Evolutionary conservation across 2,329 filamentous ascomycete species (phyloP).

Genomic region (Colletotrichum spinosum): DNA sequence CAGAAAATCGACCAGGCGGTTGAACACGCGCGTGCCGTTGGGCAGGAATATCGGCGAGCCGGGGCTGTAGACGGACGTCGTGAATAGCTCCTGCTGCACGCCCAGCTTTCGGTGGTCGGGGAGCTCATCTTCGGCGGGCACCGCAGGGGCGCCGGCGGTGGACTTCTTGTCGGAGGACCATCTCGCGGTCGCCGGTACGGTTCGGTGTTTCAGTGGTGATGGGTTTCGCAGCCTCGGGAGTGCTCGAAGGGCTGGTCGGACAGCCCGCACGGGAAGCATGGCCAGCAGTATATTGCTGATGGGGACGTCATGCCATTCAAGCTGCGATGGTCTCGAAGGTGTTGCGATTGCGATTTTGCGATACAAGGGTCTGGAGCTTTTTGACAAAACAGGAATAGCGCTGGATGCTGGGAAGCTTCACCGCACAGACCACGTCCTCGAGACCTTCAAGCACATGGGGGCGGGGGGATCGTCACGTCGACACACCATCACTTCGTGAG

Average conservation of each 20-base stretch:
- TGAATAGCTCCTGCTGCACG: constrained; percentile 80
- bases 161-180: constrained; percentile 33
- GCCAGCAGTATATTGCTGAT: constrained; percentile 31
- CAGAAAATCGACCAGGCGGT: constrained; percentile 83
- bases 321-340: constrained; percentile 1
- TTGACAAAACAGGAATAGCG: constrained; percentile 21
- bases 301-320: constrained; percentile 24
- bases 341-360: constrained; percentile 15
- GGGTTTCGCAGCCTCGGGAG: constrained; percentile 6
- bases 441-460: no score
- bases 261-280: constrained; percentile 43
- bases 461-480: no score
- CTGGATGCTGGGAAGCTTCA: neutral
- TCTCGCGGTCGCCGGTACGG: constrained; percentile 3
- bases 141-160: neutral
- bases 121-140: constrained; percentile 39
- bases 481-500: no score
- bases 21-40: constrained; percentile 84
- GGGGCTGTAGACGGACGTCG: constrained; percentile 82
- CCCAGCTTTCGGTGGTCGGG: constrained; percentile 72
- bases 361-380: constrained; percentile 28
- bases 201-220: constrained; percentile 1
- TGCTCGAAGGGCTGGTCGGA: constrained; percentile 36
- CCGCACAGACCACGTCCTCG: neutral
- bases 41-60: constrained; percentile 88